Conservation (phyloP, 176 grass and related monocot genomes). For the Saccharum officinarum region DNA sequence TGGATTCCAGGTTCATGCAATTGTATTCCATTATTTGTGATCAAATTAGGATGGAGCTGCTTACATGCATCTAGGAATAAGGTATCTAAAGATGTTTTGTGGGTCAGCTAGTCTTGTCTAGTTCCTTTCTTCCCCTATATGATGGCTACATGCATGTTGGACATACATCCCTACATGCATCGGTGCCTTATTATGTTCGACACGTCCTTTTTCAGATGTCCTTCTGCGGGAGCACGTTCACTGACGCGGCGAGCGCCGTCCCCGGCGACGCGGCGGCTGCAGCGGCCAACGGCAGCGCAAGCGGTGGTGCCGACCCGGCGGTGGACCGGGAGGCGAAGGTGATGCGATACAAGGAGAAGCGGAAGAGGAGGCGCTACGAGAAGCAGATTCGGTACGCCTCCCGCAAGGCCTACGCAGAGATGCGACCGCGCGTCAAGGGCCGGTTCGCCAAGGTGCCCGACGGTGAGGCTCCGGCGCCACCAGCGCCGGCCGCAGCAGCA, state of each 20-base stretch:
- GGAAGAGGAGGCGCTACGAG: slow-evolving; percentile 83
- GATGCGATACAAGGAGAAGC: slow-evolving; percentile 94
- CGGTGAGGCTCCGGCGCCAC: slow-evolving; percentile 13
- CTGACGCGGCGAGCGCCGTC: slow-evolving; percentile 37
- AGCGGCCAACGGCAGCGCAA: neutral
- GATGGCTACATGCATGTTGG: neutral
- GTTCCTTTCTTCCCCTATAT: neutral
- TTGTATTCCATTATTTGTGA: no score
- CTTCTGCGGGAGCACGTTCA: slow-evolving; percentile 44
- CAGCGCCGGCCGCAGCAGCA: neutral
- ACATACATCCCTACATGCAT: neutral
- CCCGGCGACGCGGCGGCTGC: slow-evolving; percentile 12
- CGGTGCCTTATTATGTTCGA: neutral
- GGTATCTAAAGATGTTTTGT: no score
- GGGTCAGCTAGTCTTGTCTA: no score
- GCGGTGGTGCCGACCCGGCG: slow-evolving; percentile 22
- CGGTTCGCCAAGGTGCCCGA: slow-evolving; percentile 87
- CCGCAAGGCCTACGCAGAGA: slow-evolving; percentile 93
- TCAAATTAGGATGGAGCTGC: no score
- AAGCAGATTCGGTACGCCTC: slow-evolving; percentile 93
- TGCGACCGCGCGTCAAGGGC: slow-evolving; percentile 85
- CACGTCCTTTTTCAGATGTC: slow-evolving; percentile 38
- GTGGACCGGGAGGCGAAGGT: slow-evolving; percentile 70
- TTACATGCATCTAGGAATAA: no score
- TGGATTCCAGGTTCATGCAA: no score